Conservation (phyloP, 305 asterid species). For the Stenogyne calaminthoides region DNA sequence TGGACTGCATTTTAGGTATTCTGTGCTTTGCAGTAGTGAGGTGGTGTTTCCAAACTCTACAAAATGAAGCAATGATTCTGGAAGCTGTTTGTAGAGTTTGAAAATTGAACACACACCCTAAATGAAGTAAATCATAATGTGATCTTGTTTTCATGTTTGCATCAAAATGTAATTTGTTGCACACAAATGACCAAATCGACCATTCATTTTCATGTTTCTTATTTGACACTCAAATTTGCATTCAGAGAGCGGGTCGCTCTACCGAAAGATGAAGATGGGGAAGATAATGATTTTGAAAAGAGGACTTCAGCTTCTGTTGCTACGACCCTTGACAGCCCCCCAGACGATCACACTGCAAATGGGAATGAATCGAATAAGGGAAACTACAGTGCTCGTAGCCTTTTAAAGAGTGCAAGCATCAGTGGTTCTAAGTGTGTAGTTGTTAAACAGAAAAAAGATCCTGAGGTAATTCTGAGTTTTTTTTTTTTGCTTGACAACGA, state of each 20-base stretch:
- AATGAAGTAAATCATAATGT: background rate
- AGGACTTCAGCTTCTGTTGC: constrained; percentile 68
- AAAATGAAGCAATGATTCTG: too few species aligned
- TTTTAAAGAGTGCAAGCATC: constrained; percentile 96
- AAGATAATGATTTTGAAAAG: constrained; percentile 57
- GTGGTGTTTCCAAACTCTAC: too few species aligned
- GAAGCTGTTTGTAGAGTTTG: too few species aligned
- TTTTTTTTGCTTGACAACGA: background rate
- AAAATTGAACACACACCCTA: too few species aligned
- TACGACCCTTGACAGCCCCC: constrained; percentile 64
- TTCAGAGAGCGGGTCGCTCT: constrained; percentile 89
- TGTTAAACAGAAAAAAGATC: constrained; percentile 51
- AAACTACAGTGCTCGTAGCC: constrained; percentile 72
- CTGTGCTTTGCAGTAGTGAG: background rate
- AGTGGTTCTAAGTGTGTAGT: constrained; percentile 90
- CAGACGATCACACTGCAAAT: constrained; percentile 39
- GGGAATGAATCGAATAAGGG: constrained; percentile 45
- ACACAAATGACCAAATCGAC: background rate
- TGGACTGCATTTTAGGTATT: background rate
- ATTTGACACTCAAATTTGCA: background rate
- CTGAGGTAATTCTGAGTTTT: constrained; percentile 54
- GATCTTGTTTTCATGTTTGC: background rate
- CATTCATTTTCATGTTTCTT: background rate
- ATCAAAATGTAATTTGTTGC: background rate
- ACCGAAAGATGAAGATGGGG: constrained; percentile 61